Conservation (phyloP, 768 basidiomycete genomes). For the Termitomyces sp. region DNA sequence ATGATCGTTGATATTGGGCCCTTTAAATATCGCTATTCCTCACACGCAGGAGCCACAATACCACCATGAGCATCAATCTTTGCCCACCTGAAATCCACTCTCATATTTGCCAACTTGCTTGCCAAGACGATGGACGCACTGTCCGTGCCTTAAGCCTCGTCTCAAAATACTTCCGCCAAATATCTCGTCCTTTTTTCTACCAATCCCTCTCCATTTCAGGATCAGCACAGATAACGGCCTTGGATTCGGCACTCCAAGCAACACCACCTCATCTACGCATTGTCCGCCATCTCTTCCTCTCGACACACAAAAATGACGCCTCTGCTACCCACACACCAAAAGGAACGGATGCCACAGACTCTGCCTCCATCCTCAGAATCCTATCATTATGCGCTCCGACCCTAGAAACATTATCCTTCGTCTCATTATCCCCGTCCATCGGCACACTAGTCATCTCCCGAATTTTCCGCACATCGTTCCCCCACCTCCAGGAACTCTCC, state of each 20-base stretch:
- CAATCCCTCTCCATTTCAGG: slow-evolving; percentile 31
- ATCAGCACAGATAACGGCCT: slow-evolving; percentile 17
- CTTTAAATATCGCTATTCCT: not conserved
- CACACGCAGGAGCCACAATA: not conserved
- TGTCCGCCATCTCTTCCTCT: slow-evolving; percentile 40
- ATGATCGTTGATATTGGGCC: not conserved
- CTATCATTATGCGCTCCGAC: slow-evolving; percentile 33
- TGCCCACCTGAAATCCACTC: slow-evolving; percentile 40
- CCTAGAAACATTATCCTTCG: slow-evolving; percentile 34
- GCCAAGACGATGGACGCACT: slow-evolving; percentile 31
- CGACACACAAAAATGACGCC: slow-evolving; percentile 20
- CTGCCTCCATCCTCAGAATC: slow-evolving; percentile 23
- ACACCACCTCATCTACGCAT: slow-evolving; percentile 30
- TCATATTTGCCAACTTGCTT: slow-evolving; percentile 37
- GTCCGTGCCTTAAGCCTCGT: slow-evolving; percentile 31
- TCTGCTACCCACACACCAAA: slow-evolving; percentile 4
- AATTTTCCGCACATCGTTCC: slow-evolving; percentile 37
- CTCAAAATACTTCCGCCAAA: slow-evolving; percentile 32
- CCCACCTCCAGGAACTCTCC: slow-evolving; percentile 32
- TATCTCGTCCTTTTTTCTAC: slow-evolving; percentile 33
- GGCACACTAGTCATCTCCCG: slow-evolving; percentile 34
- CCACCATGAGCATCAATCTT: slow-evolving; percentile 22
- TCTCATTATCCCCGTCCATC: slow-evolving; percentile 24
- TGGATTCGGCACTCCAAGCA: slow-evolving; percentile 24
- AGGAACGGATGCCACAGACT: slow-evolving; percentile 2